These are phyloP conservation scores for Venturia oleaginea DNA, from an alignment of 2,329 filamentous ascomycete species.

Conservation along the genomic window DNA sequence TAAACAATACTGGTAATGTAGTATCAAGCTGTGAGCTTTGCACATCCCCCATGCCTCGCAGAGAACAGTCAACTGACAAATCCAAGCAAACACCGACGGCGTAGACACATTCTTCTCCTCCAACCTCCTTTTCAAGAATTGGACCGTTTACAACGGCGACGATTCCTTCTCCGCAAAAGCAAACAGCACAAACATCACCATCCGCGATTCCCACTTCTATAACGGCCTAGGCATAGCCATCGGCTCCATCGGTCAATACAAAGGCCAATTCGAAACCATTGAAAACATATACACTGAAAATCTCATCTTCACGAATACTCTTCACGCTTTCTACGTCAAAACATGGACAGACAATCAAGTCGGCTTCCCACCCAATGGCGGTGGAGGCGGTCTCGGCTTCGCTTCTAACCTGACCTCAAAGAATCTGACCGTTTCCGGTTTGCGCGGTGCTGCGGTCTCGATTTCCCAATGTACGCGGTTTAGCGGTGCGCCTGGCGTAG, in stretches of 20 bases:
- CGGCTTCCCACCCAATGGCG: slow-evolving; percentile 49
- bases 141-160: slow-evolving; percentile 44
- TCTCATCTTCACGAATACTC: slow-evolving; percentile 37
- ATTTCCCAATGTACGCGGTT: slow-evolving; percentile 32
- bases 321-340: slow-evolving; percentile 46
- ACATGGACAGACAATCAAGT: slow-evolving; percentile 47
- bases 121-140: slow-evolving; percentile 32
- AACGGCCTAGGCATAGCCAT: slow-evolving; percentile 48
- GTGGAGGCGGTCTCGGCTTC: slow-evolving; percentile 45
- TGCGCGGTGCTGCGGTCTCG: slow-evolving; percentile 19
- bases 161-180: slow-evolving; percentile 47
- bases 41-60: background rate
- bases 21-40: background rate
- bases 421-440: slow-evolving; percentile 20
- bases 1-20: slow-evolving; percentile 38
- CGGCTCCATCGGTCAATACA: slow-evolving; percentile 49
- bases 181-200: slow-evolving; percentile 46
- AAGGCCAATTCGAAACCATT: slow-evolving; percentile 39
- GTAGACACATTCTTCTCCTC: slow-evolving; percentile 36
- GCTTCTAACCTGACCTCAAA: slow-evolving; percentile 27
- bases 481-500: slow-evolving; percentile 26
- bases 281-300: slow-evolving; percentile 42
- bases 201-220: slow-evolving; percentile 42
- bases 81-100: slow-evolving; percentile 32
- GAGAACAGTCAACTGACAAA: slow-evolving; percentile 13